These are phyloP conservation scores for Polytrichum commune DNA, from an alignment of 225 moss, liverwort and hornwort species.

Conservation along the genomic window DNA sequence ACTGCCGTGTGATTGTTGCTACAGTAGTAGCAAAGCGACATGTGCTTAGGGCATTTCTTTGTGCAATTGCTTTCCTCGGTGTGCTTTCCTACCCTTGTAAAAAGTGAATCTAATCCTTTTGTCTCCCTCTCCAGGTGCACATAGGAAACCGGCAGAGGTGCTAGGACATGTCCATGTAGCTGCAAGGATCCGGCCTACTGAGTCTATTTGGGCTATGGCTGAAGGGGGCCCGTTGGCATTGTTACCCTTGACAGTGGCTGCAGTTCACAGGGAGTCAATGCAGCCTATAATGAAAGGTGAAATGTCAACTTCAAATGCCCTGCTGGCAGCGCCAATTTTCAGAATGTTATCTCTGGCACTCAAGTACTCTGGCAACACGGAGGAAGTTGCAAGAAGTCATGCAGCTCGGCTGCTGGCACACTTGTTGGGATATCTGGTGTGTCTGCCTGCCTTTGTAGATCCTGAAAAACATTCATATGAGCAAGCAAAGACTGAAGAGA, in stretches of 20 bases:
- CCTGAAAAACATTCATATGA: constrained; percentile 48
- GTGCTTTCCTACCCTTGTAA: neutral
- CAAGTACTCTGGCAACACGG: constrained; percentile 74
- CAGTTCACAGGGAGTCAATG: constrained; percentile 70
- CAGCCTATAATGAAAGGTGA: constrained; percentile 66
- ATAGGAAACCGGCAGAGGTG: constrained; percentile 91
- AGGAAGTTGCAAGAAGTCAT: constrained; percentile 78
- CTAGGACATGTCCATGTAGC: constrained; percentile 92
- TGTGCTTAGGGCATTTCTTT: neutral
- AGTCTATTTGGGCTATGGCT: constrained; percentile 83
- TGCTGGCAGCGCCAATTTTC: constrained; percentile 74
- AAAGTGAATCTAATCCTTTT: neutral
- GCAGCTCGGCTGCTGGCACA: constrained; percentile 74
- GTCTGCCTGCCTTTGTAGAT: constrained; percentile 63
- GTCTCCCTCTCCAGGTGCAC: constrained; percentile 51
- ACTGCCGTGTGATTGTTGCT: too few relatives aligned
- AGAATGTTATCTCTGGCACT: constrained; percentile 75
- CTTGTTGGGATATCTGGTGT: constrained; percentile 72
- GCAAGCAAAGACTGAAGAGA: constrained; percentile 70
- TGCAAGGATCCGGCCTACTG: constrained; percentile 71
- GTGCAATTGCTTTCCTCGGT: neutral
- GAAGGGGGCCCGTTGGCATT: constrained; percentile 82
- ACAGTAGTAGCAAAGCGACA: too few relatives aligned
- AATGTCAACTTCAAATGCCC: constrained; percentile 62
- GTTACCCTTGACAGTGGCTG: constrained; percentile 70